These are phyloP conservation scores for Simmondsia chinensis DNA, from an alignment of 148 eudicot genomes.

Conservation along the genomic window DNA sequence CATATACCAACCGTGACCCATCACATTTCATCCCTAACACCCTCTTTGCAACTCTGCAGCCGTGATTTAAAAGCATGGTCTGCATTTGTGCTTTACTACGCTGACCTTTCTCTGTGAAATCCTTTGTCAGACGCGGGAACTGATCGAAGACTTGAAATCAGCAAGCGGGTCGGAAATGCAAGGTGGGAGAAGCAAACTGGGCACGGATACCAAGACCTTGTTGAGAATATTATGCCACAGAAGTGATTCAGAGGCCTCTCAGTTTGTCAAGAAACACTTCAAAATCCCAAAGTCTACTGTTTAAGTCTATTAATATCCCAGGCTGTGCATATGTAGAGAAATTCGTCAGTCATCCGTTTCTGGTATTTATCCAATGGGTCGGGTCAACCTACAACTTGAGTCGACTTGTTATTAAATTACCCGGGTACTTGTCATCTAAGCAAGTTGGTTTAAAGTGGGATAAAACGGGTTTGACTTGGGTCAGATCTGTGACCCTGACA, in stretches of 20 bases:
- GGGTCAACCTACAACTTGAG: too few relatives aligned
- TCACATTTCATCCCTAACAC: too few relatives aligned
- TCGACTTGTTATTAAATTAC: too few relatives aligned
- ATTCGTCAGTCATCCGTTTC: too few relatives aligned
- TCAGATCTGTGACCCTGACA: too few relatives aligned
- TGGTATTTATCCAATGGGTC: too few relatives aligned
- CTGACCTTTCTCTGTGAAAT: slow-evolving; percentile 4
- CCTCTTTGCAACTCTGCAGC: too few relatives aligned
- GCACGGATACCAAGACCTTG: slow-evolving; percentile 68
- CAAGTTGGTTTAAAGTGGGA: too few relatives aligned
- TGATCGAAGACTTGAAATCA: slow-evolving; percentile 83
- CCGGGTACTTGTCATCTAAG: too few relatives aligned
- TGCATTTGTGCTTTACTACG: not conserved
- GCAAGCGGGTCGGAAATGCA: slow-evolving; percentile 48
- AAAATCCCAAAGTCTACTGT: slow-evolving; percentile 85
- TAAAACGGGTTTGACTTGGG: too few relatives aligned
- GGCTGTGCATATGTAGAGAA: slow-evolving; percentile 4
- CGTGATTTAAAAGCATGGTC: not conserved
- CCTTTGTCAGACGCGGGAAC: slow-evolving; percentile 76
- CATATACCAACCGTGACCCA: too few relatives aligned
- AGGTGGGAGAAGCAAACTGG: slow-evolving; percentile 67
- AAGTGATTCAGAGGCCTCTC: slow-evolving; percentile 88
- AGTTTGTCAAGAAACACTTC: slow-evolving; percentile 90
- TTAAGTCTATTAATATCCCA: too few relatives aligned
- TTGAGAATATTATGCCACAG: slow-evolving; percentile 88